A percentile compares a stretch with the other conserved stretches of the same genome.
Evolutionary conservation across 495 filamentous ascomycete genomes (phyloP).

Genomic region (Neurospora hispaniola): DNA sequence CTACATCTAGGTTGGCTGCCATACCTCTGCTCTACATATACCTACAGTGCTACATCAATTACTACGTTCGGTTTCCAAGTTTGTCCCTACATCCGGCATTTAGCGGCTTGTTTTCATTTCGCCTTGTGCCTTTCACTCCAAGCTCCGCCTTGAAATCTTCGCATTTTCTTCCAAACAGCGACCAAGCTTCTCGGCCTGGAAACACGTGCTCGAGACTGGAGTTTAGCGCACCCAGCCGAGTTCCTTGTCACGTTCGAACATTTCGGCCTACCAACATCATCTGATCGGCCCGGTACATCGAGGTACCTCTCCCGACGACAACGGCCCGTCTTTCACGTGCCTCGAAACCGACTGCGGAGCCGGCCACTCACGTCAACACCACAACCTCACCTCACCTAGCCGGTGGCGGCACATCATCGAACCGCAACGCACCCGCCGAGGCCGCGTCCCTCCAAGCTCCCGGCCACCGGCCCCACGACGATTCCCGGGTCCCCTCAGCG

Average conservation of each 20-base stretch:
- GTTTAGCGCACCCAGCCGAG: neutral
- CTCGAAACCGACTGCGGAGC: neutral
- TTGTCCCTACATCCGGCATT: neutral
- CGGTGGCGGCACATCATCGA: neutral
- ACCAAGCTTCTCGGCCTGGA: neutral
- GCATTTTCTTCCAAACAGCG: neutral
- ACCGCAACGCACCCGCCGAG: neutral
- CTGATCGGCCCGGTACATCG: neutral
- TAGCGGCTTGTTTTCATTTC: neutral
- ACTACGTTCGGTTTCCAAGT: neutral
- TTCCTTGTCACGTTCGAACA: neutral
- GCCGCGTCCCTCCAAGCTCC: neutral
- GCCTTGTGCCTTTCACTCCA: neutral
- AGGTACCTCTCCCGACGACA: neutral
- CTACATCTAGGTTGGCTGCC: no score
- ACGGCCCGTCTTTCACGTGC: neutral
- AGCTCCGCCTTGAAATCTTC: neutral
- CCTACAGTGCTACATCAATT: neutral
- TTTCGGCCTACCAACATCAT: neutral
- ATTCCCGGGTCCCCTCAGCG: neutral
- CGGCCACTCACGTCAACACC: neutral
- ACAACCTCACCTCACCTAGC: neutral
- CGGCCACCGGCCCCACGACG: neutral
- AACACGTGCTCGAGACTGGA: neutral
- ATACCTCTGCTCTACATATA: neutral